These are phyloP conservation scores for Actinidia arguta DNA, from an alignment of 179 eudicot species.

Conservation along the genomic window DNA sequence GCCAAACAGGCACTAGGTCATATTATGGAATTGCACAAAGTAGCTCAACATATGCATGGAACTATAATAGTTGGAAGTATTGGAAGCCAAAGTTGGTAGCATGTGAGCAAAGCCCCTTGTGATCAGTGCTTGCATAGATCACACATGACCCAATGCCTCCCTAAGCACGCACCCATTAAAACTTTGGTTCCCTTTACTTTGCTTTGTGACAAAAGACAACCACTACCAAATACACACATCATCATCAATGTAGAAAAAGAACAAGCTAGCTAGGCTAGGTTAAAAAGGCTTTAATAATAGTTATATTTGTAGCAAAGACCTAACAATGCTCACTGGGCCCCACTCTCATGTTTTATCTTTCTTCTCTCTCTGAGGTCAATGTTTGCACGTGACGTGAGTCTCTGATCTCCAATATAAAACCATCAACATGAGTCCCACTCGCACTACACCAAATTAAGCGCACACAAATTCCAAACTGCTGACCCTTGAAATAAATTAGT, in stretches of 20 bases:
- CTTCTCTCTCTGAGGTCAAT: neutral
- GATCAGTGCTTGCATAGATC: slow-evolving; percentile 58
- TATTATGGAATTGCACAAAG: neutral
- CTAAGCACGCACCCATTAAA: slow-evolving; percentile 44
- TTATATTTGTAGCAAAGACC: slow-evolving; percentile 13
- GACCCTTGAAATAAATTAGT: neutral
- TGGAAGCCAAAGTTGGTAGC: neutral
- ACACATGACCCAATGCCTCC: slow-evolving; percentile 65
- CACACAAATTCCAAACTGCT: neutral
- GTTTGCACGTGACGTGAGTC: neutral
- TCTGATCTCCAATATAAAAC: neutral
- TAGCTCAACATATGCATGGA: neutral
- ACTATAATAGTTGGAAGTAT: neutral
- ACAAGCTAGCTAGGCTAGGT: neutral
- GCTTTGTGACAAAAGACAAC: slow-evolving; percentile 42
- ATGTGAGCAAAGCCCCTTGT: slow-evolving; percentile 6
- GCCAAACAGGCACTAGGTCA: too few relatives aligned
- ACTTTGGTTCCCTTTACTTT: slow-evolving; percentile 11
- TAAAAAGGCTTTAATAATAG: slow-evolving; percentile 25
- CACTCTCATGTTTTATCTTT: neutral
- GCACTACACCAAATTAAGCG: neutral
- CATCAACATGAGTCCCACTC: neutral
- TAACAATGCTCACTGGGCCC: slow-evolving; percentile 23
- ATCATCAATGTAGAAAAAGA: slow-evolving; percentile 14
- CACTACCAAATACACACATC: slow-evolving; percentile 15